A percentile compares a stretch with the other conserved stretches of the same genome.
phyloP scores from a whole-genome alignment of 2,329 filamentous ascomycete species.

The Sporothrix luriei region DNA sequence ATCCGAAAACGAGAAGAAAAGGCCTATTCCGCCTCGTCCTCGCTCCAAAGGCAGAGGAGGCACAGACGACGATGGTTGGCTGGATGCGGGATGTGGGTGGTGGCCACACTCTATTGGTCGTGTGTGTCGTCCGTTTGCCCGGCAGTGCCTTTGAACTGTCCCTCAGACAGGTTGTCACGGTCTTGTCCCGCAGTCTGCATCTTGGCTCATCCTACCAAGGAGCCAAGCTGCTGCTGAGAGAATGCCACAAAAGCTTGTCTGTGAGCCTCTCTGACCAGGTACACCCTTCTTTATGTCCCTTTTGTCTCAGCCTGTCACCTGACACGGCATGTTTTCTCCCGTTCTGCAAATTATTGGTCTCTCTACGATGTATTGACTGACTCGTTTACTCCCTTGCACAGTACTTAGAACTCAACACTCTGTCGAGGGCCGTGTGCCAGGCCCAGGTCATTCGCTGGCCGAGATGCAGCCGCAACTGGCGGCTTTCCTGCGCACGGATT shows the following conservation, averaged over 20 bases:
- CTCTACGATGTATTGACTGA: not conserved
- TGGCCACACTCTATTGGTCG: not conserved
- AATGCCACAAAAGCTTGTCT: slow-evolving; percentile 21
- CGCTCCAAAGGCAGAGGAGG: not conserved
- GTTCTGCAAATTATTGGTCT: not conserved
- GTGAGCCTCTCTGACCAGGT: not conserved
- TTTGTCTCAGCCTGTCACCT: not conserved
- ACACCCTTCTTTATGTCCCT: not conserved
- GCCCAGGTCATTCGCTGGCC: not conserved
- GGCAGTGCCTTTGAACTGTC: not conserved
- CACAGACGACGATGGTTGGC: not conserved
- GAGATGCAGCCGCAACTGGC: not conserved
- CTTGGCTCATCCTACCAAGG: not conserved
- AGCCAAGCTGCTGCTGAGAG: not conserved
- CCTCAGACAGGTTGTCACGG: not conserved
- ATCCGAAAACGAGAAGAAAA: too few species aligned
- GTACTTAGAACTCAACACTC: not conserved
- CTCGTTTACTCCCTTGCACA: not conserved
- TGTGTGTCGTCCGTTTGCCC: slow-evolving; percentile 19
- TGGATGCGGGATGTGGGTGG: not conserved
- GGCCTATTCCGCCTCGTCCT: too few species aligned
- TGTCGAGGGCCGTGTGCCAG: not conserved
- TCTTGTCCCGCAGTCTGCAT: not conserved
- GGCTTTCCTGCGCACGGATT: not conserved
- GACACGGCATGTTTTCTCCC: too few species aligned